Evolutionary conservation across 345 rosid genomes (phyloP).

Genomic region (Trapa bicornis): DNA sequence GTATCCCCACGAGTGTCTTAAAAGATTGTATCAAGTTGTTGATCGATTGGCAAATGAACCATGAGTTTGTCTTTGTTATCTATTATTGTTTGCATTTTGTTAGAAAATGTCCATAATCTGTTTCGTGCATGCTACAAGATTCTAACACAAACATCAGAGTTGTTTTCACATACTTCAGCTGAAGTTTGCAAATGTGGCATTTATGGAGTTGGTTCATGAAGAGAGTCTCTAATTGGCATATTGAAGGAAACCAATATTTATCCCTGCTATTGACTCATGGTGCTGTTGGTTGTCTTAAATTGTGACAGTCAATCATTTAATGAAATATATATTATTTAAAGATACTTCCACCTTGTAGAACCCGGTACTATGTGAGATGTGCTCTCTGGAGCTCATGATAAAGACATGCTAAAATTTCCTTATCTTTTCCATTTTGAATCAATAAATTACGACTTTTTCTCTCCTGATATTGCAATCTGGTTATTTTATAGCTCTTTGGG

Average conservation of each 20-base stretch:
- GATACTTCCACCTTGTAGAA: background rate
- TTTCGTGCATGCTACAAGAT: background rate
- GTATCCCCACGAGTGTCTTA: background rate
- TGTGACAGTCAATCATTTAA: background rate
- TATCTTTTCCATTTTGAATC: background rate
- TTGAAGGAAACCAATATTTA: background rate
- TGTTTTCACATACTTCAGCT: background rate
- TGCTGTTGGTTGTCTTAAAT: background rate
- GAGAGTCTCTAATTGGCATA: background rate
- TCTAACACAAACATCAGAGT: background rate
- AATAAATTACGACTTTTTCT: background rate
- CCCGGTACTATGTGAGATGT: background rate
- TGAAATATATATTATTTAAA: background rate
- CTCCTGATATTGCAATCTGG: background rate
- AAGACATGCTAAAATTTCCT: background rate
- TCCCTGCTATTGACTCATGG: background rate
- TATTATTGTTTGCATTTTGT: background rate
- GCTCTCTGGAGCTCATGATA: background rate
- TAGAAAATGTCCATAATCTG: background rate
- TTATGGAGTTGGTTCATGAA: background rate
- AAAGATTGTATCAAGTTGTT: background rate
- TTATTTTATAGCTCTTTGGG: constrained; percentile 50
- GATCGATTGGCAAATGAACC: background rate
- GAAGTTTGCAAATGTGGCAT: background rate
- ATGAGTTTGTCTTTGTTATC: background rate